A percentile compares a stretch with the other conserved stretches of the same genome.
These are phyloP conservation scores for Sanghuangporus sanghuang DNA, from an alignment of 1,284 basidiomycete genomes.

Conservation along the genomic window DNA sequence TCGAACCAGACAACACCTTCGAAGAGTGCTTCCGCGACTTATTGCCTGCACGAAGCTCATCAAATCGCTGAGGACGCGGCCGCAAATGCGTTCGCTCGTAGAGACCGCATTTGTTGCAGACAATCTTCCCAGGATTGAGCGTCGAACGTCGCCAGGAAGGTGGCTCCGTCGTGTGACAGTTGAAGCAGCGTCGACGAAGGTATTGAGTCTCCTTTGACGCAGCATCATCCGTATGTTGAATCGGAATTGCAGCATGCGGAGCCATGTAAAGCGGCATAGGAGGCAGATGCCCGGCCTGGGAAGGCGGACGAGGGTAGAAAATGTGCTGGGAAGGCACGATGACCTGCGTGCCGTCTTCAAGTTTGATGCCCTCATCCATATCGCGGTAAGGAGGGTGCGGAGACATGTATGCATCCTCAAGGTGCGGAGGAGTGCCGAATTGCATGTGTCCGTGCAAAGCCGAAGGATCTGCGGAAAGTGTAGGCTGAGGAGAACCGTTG, in stretches of 20 bases:
- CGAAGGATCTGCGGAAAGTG: slow-evolving; percentile 30
- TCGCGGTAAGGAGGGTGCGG: slow-evolving; percentile 43
- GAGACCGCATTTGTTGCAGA: slow-evolving; percentile 85
- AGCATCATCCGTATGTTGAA: slow-evolving; percentile 83
- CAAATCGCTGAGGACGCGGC: slow-evolving; percentile 74
- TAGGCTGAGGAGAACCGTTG: slow-evolving; percentile 36
- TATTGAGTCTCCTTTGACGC: slow-evolving; percentile 84
- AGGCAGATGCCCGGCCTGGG: slow-evolving; percentile 23
- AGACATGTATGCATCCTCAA: slow-evolving; percentile 31
- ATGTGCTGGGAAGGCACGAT: slow-evolving; percentile 55
- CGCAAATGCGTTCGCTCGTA: slow-evolving; percentile 82
- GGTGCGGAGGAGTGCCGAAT: slow-evolving; percentile 15
- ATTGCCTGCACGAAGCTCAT: slow-evolving; percentile 76
- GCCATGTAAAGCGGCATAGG: slow-evolving; percentile 39
- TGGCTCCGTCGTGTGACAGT: slow-evolving; percentile 84
- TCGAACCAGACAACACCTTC: slow-evolving; percentile 32
- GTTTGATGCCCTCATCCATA: slow-evolving; percentile 52
- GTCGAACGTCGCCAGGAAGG: slow-evolving; percentile 81
- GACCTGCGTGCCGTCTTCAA: slow-evolving; percentile 52
- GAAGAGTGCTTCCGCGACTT: slow-evolving; percentile 61
- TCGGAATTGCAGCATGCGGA: slow-evolving; percentile 53
- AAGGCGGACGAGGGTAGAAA: slow-evolving; percentile 28
- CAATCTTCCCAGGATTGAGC: slow-evolving; percentile 82
- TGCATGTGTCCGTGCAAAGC: slow-evolving; percentile 23
- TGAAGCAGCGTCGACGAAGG: slow-evolving; percentile 77